Conservation (phyloP, 192 early-diverging fungal genomes). For the Linnemannia zychae region DNA sequence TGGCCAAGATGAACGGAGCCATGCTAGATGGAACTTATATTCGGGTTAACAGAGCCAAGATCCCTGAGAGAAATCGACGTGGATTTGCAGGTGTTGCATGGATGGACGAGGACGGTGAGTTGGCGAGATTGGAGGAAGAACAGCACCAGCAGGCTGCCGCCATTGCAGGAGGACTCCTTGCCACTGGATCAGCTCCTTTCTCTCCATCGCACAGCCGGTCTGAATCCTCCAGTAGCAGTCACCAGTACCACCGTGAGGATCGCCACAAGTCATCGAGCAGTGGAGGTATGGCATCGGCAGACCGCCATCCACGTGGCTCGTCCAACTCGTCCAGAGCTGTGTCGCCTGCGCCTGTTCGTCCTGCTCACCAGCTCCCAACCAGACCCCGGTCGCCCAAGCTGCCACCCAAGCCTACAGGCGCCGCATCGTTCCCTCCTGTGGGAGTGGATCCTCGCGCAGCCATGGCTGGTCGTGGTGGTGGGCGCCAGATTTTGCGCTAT, state of each 20-base stretch:
- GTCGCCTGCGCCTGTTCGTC: slow-evolving; percentile 4
- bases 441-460: slow-evolving; percentile 37
- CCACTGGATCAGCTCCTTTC: not conserved
- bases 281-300: slow-evolving; percentile 3
- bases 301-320: not conserved
- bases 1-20: slow-evolving; percentile 62
- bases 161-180: slow-evolving; percentile 33
- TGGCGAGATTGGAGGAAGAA: slow-evolving; percentile 49
- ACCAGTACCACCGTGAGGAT: not conserved
- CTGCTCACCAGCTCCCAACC: slow-evolving; percentile 38
- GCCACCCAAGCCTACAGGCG: slow-evolving; percentile 35
- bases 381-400: slow-evolving; percentile 43
- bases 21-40: slow-evolving; percentile 46
- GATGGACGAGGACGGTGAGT: slow-evolving; percentile 63
- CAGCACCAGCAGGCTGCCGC: slow-evolving; percentile 55
- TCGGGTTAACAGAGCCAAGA: slow-evolving; percentile 65
- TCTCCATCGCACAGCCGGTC: not conserved
- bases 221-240: not conserved
- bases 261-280: not conserved
- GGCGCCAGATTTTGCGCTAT: slow-evolving; percentile 48
- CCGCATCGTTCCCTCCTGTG: slow-evolving; percentile 28
- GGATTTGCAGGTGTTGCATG: slow-evolving; percentile 67
- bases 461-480: slow-evolving; percentile 38
- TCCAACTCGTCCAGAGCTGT: slow-evolving; percentile 2
- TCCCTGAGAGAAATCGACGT: slow-evolving; percentile 65